phyloP scores from a whole-genome alignment of 345 rosid genomes.

The Punica granatum region DNA sequence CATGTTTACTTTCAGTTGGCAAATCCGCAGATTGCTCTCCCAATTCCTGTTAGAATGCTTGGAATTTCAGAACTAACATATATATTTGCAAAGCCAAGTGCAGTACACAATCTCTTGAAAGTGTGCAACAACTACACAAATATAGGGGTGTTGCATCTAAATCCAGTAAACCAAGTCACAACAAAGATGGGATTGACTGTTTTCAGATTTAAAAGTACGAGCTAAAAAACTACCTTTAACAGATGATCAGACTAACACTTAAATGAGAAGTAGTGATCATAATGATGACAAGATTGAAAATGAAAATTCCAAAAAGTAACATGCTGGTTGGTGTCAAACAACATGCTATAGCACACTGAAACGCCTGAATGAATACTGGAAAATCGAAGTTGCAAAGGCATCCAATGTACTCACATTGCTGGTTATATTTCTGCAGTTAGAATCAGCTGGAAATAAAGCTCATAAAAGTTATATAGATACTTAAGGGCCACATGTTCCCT shows the following conservation, averaged over 20 bases:
- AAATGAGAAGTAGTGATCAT: neutral
- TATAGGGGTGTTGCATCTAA: neutral
- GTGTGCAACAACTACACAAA: neutral
- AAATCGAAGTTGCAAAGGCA: neutral
- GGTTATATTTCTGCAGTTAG: neutral
- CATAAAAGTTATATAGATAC: neutral
- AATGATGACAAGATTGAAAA: neutral
- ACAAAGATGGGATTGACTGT: too few relatives aligned
- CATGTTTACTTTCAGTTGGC: constrained; percentile 26
- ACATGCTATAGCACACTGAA: neutral
- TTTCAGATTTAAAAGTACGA: too few relatives aligned
- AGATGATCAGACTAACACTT: neutral
- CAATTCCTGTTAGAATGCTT: constrained; percentile 10
- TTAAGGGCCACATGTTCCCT: constrained; percentile 15
- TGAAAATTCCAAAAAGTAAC: neutral
- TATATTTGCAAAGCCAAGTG: constrained; percentile 7
- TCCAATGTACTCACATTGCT: neutral
- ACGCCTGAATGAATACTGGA: neutral
- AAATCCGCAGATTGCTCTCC: constrained; percentile 20
- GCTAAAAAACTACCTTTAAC: too few relatives aligned
- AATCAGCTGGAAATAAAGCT: neutral
- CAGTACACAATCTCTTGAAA: neutral
- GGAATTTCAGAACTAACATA: neutral
- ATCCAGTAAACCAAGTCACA: too few relatives aligned
- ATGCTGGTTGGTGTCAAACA: neutral